Evolutionary conservation across 116 monocot species (phyloP).

Genomic region (Phalaenopsis hybrid): DNA sequence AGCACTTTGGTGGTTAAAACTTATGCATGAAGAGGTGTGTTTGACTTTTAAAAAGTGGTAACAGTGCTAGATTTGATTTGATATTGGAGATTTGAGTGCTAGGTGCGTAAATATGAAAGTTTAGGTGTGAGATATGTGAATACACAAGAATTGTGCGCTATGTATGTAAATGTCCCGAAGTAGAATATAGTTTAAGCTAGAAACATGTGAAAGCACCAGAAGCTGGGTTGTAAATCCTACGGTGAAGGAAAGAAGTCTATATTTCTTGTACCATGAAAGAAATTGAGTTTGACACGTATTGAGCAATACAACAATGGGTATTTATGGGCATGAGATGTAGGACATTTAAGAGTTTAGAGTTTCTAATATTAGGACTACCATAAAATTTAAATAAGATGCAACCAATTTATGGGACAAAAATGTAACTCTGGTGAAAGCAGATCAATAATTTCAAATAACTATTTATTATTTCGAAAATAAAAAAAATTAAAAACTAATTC

Average conservation of each 20-base stretch:
- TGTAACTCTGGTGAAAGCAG: background rate
- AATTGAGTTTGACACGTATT: background rate
- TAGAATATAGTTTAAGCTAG: background rate
- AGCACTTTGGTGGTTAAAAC: too few relatives aligned
- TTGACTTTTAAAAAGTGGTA: too few relatives aligned
- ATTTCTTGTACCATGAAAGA: background rate
- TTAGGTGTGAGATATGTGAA: too few relatives aligned
- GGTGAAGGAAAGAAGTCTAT: too few relatives aligned
- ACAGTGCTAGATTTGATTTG: too few relatives aligned
- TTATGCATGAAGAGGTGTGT: too few relatives aligned
- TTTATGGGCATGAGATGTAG: background rate
- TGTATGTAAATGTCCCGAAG: background rate
- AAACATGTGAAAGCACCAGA: too few relatives aligned
- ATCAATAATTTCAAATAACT: background rate
- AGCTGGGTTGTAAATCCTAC: too few relatives aligned
- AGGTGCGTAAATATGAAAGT: too few relatives aligned
- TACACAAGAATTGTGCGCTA: too few relatives aligned
- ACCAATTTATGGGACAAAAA: background rate
- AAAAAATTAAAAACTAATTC: background rate
- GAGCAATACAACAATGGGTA: background rate
- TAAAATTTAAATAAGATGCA: background rate
- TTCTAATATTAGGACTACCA: background rate
- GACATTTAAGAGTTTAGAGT: background rate
- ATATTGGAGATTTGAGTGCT: too few relatives aligned
- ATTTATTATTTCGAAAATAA: background rate